Conservation (phyloP, 2,329 filamentous ascomycete species). For the Davidsoniella australis region DNA sequence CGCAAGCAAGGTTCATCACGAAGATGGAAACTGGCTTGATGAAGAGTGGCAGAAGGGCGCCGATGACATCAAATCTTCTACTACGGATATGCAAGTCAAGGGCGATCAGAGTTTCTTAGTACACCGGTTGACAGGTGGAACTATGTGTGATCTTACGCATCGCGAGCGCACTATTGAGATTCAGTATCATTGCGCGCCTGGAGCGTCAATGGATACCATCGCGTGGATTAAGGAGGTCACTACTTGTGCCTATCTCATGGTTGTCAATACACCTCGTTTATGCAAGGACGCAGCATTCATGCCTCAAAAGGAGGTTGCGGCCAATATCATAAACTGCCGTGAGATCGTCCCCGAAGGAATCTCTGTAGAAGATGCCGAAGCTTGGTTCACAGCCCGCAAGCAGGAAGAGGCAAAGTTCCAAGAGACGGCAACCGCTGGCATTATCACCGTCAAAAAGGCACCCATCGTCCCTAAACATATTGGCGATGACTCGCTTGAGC, state of each 20-base stretch:
- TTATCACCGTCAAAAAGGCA: constrained; percentile 4
- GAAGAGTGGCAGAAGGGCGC: constrained; percentile 17
- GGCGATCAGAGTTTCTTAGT: constrained; percentile 76
- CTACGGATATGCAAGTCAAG: constrained; percentile 52
- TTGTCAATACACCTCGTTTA: constrained; percentile 74
- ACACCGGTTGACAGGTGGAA: constrained; percentile 64
- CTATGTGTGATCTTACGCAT: constrained; percentile 71
- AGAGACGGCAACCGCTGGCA: constrained; percentile 1
- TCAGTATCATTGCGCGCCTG: constrained; percentile 63
- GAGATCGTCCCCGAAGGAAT: constrained; percentile 42
- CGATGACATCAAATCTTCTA: constrained; percentile 9
- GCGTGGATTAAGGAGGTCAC: constrained; percentile 86
- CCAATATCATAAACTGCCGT: constrained; percentile 61
- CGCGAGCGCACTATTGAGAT: constrained; percentile 71
- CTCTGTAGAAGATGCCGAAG: constrained; percentile 7
- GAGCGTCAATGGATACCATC: constrained; percentile 56
- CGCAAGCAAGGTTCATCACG: constrained; percentile 15
- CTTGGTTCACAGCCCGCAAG: constrained; percentile 30
- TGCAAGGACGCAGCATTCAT: constrained; percentile 78
- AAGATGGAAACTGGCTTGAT: constrained; percentile 16
- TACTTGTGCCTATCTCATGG: constrained; percentile 85
- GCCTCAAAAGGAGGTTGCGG: constrained; percentile 59
- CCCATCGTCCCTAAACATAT: not conserved
- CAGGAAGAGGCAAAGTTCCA: constrained; percentile 1
- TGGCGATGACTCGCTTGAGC: constrained; percentile 15